Evolutionary conservation across 805 yeast species (phyloP).

Genomic region (Lipomyces mesembrius): DNA sequence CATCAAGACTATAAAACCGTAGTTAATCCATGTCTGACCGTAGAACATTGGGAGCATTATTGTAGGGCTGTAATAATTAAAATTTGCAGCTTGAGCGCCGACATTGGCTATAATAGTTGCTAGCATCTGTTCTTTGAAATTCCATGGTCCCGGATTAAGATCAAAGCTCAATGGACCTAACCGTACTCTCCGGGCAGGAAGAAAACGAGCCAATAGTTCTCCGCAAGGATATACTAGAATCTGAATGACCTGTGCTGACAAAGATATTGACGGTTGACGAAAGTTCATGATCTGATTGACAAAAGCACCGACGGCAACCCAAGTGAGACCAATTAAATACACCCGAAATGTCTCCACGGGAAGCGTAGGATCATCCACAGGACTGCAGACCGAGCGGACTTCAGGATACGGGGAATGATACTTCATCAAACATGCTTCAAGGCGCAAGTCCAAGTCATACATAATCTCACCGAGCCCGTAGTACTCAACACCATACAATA

Average conservation of each 20-base stretch:
- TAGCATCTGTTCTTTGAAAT: slow-evolving; percentile 66
- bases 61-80: slow-evolving; percentile 14
- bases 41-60: slow-evolving; percentile 39
- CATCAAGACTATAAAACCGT: slow-evolving; percentile 60
- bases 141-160: slow-evolving; percentile 70
- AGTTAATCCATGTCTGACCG: slow-evolving; percentile 46
- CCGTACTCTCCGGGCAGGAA: slow-evolving; percentile 51
- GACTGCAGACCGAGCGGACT: slow-evolving; percentile 47
- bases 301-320: slow-evolving; percentile 60
- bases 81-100: slow-evolving; percentile 13
- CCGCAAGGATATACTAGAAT: slow-evolving; percentile 67
- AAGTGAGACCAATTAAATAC: slow-evolving; percentile 54
- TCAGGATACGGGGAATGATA: slow-evolving; percentile 62
- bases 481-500: slow-evolving; percentile 41
- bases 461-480: slow-evolving; percentile 11
- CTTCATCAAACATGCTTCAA: slow-evolving; percentile 51
- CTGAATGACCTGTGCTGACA: slow-evolving; percentile 59
- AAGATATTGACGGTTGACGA: slow-evolving; percentile 57
- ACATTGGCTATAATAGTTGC: slow-evolving; percentile 50
- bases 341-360: slow-evolving; percentile 58
- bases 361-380: slow-evolving; percentile 51
- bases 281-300: slow-evolving; percentile 62
- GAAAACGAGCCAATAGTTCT: slow-evolving; percentile 47
- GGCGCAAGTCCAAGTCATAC: slow-evolving; percentile 45
- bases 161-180: slow-evolving; percentile 48